Base-by-base conservation (phyloP, 495 filamentous ascomycete species). In the Penicillium flavigenum region DNA sequence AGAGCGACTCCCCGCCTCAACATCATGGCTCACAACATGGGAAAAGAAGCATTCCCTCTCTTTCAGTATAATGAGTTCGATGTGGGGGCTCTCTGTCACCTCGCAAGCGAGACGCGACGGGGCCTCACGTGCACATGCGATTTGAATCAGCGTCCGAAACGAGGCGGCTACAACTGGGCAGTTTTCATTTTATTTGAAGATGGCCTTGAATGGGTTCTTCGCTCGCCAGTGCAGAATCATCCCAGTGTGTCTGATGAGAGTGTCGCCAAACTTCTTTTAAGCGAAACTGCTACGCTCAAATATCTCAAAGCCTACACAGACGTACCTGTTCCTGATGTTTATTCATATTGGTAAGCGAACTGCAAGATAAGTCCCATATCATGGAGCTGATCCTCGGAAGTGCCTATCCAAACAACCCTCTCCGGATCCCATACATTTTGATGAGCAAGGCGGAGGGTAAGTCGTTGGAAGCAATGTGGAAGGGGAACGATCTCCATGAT, bases 391-490 rank as follows among this genome's bases (percentile, higher is more conserved):
- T 16, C 6, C n/a, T 29, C 20, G 14, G 14, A 47, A 47, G 45
- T 17, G 6, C 45, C 2, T 10, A 29, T 31, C 14, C 5, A 17
- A 8, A 47, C 2, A 47, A 47, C 26, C 45, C 45, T 0, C 2
- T 47, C 26, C 45, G n/a, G 8, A n/a, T 47, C 16, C 26, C 45
- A 16, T 47, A 29, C 45, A 47, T 47, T 29, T 10, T 47, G 16
- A 47, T 47, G 45, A 47, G 45, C 26, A 47, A 29, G 45, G 45
- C 45, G 2, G 5, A 29, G n/a, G 45, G 45, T 14, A 47, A 47
- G 16, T n/a, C 45, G 20, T 16, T 47, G 26, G 45, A 9, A 4
- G n/a, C 8, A 12, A 47, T 47, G 26, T 47, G 24, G 45, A 16
- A 20, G 45, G 2, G 1, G 4, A 26, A 47, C 0, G 7, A 29